Evolutionary conservation across 2,329 filamentous ascomycete genomes (phyloP).

Genomic region (Geosmithia putterillii): DNA sequence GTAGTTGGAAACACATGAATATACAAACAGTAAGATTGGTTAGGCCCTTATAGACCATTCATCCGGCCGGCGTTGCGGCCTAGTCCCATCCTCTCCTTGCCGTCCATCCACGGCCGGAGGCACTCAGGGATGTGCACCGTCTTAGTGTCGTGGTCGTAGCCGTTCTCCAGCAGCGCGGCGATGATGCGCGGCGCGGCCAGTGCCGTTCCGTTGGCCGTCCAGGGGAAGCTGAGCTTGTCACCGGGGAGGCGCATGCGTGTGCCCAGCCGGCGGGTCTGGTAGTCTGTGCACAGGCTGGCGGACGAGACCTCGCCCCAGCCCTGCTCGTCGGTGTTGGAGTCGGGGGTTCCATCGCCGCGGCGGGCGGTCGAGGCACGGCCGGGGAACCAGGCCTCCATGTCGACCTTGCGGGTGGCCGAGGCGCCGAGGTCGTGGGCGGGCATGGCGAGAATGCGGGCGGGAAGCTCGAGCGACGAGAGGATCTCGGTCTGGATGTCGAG

Average conservation of each 20-base stretch:
- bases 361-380: slow-evolving; percentile 43
- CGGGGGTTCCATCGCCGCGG: slow-evolving; percentile 9
- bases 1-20: background rate
- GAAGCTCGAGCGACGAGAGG: slow-evolving; percentile 60
- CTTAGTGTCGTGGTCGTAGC: slow-evolving; percentile 62
- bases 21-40: background rate
- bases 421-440: slow-evolving; percentile 80
- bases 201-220: slow-evolving; percentile 89
- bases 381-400: slow-evolving; percentile 92
- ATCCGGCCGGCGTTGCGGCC: slow-evolving; percentile 15
- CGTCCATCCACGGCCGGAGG: slow-evolving; percentile 75
- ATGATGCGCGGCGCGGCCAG: slow-evolving; percentile 82
- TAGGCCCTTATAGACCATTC: slow-evolving; percentile 1
- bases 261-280: slow-evolving; percentile 72
- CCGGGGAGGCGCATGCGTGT: slow-evolving; percentile 53
- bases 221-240: slow-evolving; percentile 59
- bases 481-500: slow-evolving; percentile 79
- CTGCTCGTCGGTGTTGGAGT: background rate
- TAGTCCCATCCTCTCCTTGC: slow-evolving; percentile 49
- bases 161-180: slow-evolving; percentile 80
- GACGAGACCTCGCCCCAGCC: slow-evolving; percentile 94
- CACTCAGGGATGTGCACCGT: slow-evolving; percentile 68
- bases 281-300: slow-evolving; percentile 86
- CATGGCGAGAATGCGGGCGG: slow-evolving; percentile 89
- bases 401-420: slow-evolving; percentile 72